Evolutionary conservation across 1,284 basidiomycete species (phyloP).

Genomic region (Sporisorium exsertum): DNA sequence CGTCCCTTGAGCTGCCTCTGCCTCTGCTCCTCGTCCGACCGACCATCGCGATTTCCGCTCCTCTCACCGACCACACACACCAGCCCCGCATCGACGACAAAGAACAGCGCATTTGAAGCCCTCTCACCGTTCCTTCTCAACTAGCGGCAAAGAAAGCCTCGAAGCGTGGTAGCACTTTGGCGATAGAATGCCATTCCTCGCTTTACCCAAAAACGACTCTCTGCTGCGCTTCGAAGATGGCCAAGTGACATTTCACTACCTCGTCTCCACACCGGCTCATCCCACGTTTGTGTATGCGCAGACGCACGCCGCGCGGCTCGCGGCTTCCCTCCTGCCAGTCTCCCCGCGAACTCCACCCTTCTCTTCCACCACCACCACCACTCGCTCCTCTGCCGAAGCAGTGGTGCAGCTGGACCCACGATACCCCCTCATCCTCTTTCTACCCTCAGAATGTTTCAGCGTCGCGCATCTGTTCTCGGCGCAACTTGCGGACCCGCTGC

Average conservation of each 20-base stretch:
- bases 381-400: not conserved
- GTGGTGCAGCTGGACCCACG: constrained; percentile 16
- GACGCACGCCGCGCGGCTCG: not conserved
- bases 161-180: too few species aligned
- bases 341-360: not conserved
- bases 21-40: too few species aligned
- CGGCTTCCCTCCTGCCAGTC: constrained; percentile 3
- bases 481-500: constrained; percentile 14
- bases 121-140: too few species aligned
- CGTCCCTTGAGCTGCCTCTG: too few species aligned
- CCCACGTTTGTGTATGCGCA: constrained; percentile 16
- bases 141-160: too few species aligned
- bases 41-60: too few species aligned
- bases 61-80: too few species aligned
- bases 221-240: constrained; percentile 8
- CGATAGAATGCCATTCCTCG: constrained; percentile 34
- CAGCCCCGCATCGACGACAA: too few species aligned
- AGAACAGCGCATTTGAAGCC: too few species aligned
- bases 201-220: constrained; percentile 8
- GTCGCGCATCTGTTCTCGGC: constrained; percentile 27
- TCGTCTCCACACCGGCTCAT: constrained; percentile 18
- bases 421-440: constrained; percentile 22
- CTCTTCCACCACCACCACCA: not conserved
- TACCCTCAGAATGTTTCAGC: constrained; percentile 29
- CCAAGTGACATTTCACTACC: constrained; percentile 20